Evolutionary conservation across 2,329 filamentous ascomycete genomes (phyloP), one percentile per base, ranked within the genome.

Genomic region (Alternaria panax): DNA sequence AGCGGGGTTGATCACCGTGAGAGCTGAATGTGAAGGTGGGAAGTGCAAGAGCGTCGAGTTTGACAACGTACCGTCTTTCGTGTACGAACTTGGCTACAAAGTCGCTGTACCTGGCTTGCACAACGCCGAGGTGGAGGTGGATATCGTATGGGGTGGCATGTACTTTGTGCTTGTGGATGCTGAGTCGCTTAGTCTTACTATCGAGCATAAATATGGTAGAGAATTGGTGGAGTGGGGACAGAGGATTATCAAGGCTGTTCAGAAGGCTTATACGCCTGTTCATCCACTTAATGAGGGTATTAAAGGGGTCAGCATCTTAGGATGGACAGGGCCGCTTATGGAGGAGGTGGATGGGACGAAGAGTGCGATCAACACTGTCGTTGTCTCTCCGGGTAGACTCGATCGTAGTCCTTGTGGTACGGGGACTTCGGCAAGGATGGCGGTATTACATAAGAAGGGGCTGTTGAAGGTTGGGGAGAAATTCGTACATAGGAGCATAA

Each of bases 61-160:
- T 51, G 75, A 82, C 58, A 83, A 83, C 53, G 79, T 83, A 0
- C 78, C 82, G 0, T 62, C 79, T 0, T 83, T 83, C 62, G 80
- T 80, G 4, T 76, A 73, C 36, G 72, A 66, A 5, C 69, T 84
- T 1, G 80, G 81, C 62, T 61, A 83, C 2, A 60, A 51, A 0
- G 78, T 83, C 2, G 32, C 28, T 24, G 45, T 48, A 2, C 28
- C 30, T 7, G 45, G 45, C 3, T 12, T 48, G 8, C 11, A 4
- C 5, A 6, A 22, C 12, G 18, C 12, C 2, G 45, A n/a, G 2
- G 28, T 47, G 0, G 28, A 47, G 20, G 45, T 47, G 28, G 81
- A 84, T 53, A 72, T 84, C 47, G 81, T 79, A 14, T 83, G 78
- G 70, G 82, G 82, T 7, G 82, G 82, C 1, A 82, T 81, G 81